Evolutionary conservation across 495 filamentous ascomycete species (phyloP).

Genomic region (Tetracladium setigerum): DNA sequence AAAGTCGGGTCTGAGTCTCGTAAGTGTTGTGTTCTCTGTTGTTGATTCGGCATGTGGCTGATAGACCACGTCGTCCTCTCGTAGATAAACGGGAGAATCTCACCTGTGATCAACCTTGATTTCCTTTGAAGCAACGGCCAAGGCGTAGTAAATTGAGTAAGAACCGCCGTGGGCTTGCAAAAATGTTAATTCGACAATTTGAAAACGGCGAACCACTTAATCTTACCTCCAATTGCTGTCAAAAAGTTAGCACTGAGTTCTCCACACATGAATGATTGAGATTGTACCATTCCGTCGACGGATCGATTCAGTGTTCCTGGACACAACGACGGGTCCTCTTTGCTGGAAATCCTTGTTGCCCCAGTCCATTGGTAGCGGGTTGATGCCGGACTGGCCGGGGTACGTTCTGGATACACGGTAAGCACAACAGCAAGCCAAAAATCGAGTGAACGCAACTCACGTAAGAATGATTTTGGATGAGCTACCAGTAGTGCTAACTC

Average conservation of each 20-base stretch:
- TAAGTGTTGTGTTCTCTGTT: neutral
- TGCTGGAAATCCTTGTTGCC: conserved; percentile 64
- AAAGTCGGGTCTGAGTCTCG: conserved; percentile 59
- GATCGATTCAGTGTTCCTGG: conserved; percentile 64
- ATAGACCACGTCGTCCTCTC: neutral
- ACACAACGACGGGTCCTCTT: conserved; percentile 88
- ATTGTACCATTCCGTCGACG: conserved; percentile 76
- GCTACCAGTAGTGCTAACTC: conserved; percentile 23
- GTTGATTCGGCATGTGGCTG: neutral
- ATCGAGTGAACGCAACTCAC: conserved; percentile 20
- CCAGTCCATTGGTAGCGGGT: conserved; percentile 85
- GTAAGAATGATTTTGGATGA: conserved; percentile 61
- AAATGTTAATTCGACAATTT: conserved; percentile 7
- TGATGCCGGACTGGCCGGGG: conserved; percentile 87
- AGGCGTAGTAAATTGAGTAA: conserved; percentile 94
- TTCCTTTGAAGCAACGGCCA: conserved; percentile 87
- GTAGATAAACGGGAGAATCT: neutral
- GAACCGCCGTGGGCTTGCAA: conserved; percentile 78
- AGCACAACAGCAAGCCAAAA: neutral
- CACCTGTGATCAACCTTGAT: conserved; percentile 71
- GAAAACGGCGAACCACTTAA: neutral
- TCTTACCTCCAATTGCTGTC: conserved; percentile 38
- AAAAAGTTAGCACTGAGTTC: conserved; percentile 4
- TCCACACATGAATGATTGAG: neutral
- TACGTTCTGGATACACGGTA: conserved; percentile 66